Evolutionary conservation across 2,329 filamentous ascomycete genomes (phyloP).

Genomic region (Aspergillus novofumigatus): DNA sequence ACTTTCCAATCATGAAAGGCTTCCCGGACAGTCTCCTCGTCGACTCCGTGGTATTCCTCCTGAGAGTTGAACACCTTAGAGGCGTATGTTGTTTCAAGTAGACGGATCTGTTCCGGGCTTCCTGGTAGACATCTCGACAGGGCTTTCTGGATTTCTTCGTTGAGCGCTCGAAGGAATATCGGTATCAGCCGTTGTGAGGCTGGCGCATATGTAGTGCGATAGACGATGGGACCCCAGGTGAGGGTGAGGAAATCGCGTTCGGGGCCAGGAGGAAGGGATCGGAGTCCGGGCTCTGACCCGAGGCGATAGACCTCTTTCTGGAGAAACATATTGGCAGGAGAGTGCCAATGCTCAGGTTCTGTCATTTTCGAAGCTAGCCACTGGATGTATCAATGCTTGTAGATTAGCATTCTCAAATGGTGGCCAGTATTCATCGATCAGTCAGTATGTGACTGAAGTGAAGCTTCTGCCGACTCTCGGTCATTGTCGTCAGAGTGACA

Average conservation of each 20-base stretch:
- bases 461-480: neutral
- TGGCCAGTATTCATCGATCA: neutral
- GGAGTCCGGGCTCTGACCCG: conserved; percentile 21
- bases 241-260: conserved; percentile 26
- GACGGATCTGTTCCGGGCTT: conserved; percentile 14
- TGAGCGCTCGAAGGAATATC: conserved; percentile 48
- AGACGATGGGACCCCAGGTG: conserved; percentile 28
- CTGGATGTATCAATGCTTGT: neutral
- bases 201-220: conserved; percentile 24
- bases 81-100: conserved; percentile 20
- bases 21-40: conserved; percentile 17
- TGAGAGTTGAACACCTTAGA: conserved; percentile 23
- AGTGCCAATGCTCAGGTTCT: conserved; percentile 6
- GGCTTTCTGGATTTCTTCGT: conserved; percentile 52
- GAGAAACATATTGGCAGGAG: conserved; percentile 22
- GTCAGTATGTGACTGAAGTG: neutral
- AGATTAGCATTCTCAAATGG: neutral
- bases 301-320: conserved; percentile 25
- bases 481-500: conserved; percentile 5
- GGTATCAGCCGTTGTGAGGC: conserved; percentile 47
- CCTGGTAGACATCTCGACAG: conserved; percentile 18
- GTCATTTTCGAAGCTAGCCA: neutral
- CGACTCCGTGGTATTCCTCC: conserved; percentile 10
- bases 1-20: conserved; percentile 28
- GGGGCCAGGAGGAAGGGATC: conserved; percentile 21